Evolutionary conservation across 192 early-diverging fungal genomes (phyloP).

Genomic region (Coemansia sp.): DNA sequence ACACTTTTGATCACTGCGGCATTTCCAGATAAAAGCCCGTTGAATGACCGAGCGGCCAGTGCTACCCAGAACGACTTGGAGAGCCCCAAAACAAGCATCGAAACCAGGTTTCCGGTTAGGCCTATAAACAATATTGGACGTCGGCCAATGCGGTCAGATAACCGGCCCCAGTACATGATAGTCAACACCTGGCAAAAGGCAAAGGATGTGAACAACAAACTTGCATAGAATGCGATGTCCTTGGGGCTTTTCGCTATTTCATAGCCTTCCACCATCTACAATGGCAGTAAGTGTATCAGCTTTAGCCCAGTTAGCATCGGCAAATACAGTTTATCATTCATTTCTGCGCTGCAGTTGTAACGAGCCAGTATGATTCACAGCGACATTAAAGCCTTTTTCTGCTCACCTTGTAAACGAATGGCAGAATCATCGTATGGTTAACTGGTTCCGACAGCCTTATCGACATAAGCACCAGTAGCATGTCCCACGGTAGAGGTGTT

Average conservation of each 20-base stretch:
- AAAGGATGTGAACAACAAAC: slow-evolving; percentile 53
- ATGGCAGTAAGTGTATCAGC: background rate
- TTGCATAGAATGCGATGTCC: slow-evolving; percentile 72
- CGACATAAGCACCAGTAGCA: slow-evolving; percentile 29
- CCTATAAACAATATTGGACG: slow-evolving; percentile 75
- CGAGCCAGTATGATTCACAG: too few relatives aligned
- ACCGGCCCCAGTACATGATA: slow-evolving; percentile 65
- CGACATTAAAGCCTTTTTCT: too few relatives aligned
- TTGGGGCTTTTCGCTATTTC: slow-evolving; percentile 65
- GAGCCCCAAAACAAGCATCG: slow-evolving; percentile 68
- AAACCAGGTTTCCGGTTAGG: slow-evolving; percentile 69
- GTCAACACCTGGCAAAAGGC: slow-evolving; percentile 53
- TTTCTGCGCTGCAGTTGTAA: too few relatives aligned
- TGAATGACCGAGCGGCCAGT: slow-evolving; percentile 57
- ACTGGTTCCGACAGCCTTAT: slow-evolving; percentile 66
- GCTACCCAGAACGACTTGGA: slow-evolving; percentile 60
- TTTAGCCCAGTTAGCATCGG: background rate
- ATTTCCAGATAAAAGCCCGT: slow-evolving; percentile 73
- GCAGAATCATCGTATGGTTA: slow-evolving; percentile 74
- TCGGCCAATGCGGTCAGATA: slow-evolving; percentile 78
- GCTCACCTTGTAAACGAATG: slow-evolving; percentile 76
- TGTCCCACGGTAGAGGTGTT: slow-evolving; percentile 50
- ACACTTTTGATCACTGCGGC: slow-evolving; percentile 78
- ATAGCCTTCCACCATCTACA: slow-evolving; percentile 64
- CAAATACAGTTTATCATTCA: background rate